These are phyloP conservation scores for Eruca vesicaria DNA, from an alignment of 441 rosid genomes.

Conservation along the genomic window DNA sequence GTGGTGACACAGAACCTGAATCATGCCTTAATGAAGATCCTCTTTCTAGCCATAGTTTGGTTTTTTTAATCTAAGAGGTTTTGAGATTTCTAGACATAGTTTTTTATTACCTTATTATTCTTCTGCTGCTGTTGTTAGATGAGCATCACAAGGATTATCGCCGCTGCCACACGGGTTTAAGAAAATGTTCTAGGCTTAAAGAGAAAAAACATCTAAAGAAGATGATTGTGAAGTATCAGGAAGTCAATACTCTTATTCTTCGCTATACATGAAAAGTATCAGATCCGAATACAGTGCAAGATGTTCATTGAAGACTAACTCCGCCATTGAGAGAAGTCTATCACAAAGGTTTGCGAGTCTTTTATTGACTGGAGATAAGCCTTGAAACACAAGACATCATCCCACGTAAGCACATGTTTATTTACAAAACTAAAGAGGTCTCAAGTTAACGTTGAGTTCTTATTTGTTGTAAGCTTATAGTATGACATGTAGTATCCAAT, in stretches of 20 bases:
- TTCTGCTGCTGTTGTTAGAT: background rate
- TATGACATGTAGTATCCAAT: too few species aligned
- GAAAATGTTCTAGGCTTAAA: background rate
- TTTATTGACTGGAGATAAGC: too few species aligned
- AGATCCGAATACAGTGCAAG: too few species aligned
- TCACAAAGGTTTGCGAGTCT: background rate
- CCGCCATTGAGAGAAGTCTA: background rate
- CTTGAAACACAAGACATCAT: too few species aligned
- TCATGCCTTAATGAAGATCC: slow-evolving; percentile 45
- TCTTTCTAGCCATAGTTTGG: slow-evolving; percentile 56
- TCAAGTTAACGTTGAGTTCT: too few species aligned
- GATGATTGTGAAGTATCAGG: background rate
- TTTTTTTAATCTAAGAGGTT: background rate
- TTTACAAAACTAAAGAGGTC: too few species aligned
- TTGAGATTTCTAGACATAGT: background rate
- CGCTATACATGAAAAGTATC: background rate
- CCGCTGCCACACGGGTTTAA: background rate
- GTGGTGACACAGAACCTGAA: slow-evolving; percentile 57
- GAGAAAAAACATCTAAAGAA: background rate
- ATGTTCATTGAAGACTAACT: background rate
- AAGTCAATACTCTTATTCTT: background rate
- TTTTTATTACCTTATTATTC: background rate
- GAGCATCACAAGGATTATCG: background rate
- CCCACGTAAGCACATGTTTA: too few species aligned
- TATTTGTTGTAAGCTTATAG: too few species aligned